Percentiles rank a stretch among this genome's conserved stretches.
phyloP scores from a whole-genome alignment of 345 rosid species.

The Camelina hispida region DNA sequence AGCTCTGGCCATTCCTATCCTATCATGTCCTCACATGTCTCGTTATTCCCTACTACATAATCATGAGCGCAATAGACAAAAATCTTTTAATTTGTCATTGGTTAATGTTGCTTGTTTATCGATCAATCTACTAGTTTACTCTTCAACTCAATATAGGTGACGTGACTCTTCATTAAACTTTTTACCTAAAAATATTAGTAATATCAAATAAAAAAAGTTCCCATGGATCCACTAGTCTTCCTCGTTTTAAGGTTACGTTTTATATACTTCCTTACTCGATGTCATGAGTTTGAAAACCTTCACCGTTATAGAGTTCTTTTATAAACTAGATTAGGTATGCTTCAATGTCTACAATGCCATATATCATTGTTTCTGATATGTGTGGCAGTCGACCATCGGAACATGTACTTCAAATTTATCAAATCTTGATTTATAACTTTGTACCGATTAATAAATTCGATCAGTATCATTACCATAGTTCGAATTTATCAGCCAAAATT shows the following conservation, averaged over 20 bases:
- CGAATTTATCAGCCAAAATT: background rate
- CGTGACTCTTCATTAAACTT: background rate
- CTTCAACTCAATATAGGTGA: background rate
- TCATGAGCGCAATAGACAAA: background rate
- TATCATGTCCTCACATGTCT: background rate
- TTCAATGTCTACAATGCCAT: background rate
- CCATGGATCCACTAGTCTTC: background rate
- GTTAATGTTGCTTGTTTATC: background rate
- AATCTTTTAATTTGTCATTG: background rate
- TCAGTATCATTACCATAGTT: background rate
- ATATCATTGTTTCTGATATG: background rate
- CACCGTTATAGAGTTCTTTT: background rate
- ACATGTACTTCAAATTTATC: background rate
- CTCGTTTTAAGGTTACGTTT: background rate
- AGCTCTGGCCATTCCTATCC: background rate
- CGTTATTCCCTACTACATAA: background rate
- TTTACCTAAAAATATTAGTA: background rate
- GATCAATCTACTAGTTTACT: background rate
- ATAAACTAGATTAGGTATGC: background rate
- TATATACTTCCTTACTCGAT: background rate
- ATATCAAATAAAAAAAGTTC: background rate
- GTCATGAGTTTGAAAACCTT: conserved; percentile 3
- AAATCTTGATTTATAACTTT: background rate
- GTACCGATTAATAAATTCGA: background rate
- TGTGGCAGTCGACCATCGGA: conserved; percentile 7